Percentiles rank a stretch among this genome's conserved stretches.
Evolutionary conservation across 2,329 filamentous ascomycete genomes (phyloP).

Genomic region (Alternaria panax): DNA sequence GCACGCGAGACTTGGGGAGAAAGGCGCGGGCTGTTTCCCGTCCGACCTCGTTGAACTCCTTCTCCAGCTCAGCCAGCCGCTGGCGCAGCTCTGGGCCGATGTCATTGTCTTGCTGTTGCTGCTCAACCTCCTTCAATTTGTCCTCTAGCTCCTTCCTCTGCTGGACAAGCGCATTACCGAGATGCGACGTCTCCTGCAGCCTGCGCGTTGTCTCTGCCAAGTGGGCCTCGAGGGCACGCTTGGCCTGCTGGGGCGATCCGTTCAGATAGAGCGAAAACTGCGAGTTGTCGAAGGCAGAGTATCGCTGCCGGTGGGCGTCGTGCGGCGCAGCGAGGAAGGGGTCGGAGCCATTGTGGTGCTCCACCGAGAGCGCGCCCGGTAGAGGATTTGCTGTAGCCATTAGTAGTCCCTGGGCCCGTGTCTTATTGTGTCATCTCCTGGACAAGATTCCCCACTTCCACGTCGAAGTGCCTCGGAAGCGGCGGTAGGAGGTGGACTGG

Average conservation of each 20-base stretch:
- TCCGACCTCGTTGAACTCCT: conserved; percentile 93
- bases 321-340: conserved; percentile 54
- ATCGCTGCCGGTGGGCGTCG: conserved; percentile 66
- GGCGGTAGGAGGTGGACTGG: conserved; percentile 7
- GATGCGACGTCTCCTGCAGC: conserved; percentile 86
- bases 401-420: conserved; percentile 20
- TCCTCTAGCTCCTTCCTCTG: conserved; percentile 86
- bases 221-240: conserved; percentile 87
- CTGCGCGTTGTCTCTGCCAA: conserved; percentile 90
- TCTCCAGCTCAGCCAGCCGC: conserved; percentile 86
- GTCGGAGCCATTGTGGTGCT: conserved; percentile 50
- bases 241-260: conserved; percentile 84
- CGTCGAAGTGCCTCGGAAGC: background rate
- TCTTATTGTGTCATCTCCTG: conserved; percentile 43
- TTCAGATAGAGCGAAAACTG: conserved; percentile 78
- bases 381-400: conserved; percentile 56
- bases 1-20: conserved; percentile 78
- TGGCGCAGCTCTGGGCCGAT: conserved; percentile 82
- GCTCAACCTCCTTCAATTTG: conserved; percentile 83
- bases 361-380: conserved; percentile 51
- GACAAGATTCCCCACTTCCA: conserved; percentile 4
- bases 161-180: conserved; percentile 85
- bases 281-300: conserved; percentile 82
- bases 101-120: conserved; percentile 72
- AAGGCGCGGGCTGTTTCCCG: conserved; percentile 89